phyloP scores from a whole-genome alignment of 768 basidiomycete genomes.

The Dioszegia hungarica region DNA sequence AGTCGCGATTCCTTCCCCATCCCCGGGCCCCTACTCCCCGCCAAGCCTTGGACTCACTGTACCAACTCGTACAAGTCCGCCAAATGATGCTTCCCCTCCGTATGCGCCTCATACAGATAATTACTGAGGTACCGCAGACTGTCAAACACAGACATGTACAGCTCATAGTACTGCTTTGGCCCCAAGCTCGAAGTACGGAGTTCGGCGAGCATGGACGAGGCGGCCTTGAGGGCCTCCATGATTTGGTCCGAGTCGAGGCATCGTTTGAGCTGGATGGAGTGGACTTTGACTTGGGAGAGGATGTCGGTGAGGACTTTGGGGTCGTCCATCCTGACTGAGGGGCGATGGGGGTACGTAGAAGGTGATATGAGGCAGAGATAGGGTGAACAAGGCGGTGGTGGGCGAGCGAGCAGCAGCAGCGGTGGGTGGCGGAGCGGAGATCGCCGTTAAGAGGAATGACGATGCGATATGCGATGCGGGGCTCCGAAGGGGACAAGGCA shows the following conservation, averaged over 20 bases:
- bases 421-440: too few species aligned
- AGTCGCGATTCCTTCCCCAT: too few species aligned
- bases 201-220: conserved; percentile 95
- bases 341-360: not conserved
- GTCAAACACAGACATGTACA: conserved; percentile 99
- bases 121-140: conserved; percentile 82
- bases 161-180: conserved; percentile 93
- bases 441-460: too few species aligned
- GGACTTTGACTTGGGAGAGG: conserved; percentile 46
- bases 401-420: too few species aligned
- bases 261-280: conserved; percentile 91
- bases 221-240: conserved; percentile 97
- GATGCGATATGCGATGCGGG: too few species aligned
- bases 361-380: not conserved
- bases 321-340: conserved; percentile 37
- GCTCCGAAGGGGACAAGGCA: too few species aligned
- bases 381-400: not conserved
- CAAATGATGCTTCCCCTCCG: conserved; percentile 82
- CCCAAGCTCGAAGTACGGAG: conserved; percentile 86
- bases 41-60: conserved; percentile 61
- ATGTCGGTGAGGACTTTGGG: conserved; percentile 46
- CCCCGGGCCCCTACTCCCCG: too few species aligned
- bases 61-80: conserved; percentile 98
- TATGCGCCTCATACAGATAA: conserved; percentile 94
- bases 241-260: conserved; percentile 90